Base-by-base conservation (phyloP, 1,284 basidiomycete species). In the Puccinia polysora region DNA sequence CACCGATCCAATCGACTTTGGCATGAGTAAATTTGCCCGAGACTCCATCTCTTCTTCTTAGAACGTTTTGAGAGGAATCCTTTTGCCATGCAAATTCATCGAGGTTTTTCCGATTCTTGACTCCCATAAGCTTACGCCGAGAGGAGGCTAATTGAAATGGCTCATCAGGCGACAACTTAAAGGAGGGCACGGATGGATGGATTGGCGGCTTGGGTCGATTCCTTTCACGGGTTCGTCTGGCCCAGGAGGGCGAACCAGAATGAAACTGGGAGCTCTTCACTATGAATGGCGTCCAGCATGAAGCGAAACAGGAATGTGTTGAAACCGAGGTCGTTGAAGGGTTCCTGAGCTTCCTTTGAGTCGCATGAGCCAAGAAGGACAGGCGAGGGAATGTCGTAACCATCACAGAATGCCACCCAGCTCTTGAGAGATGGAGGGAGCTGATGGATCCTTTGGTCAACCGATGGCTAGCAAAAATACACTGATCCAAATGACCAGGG, bases 31-130 rank as follows among this genome's bases (percentile, higher is more conserved):
- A 72, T 53, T 72, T 72, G n/a, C 69, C 69, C 18, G 59, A 64
- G 20, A 72, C 55, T 14, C 69, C 69, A 55, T 72, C 69, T 49
- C 30, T 50, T 34, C 69, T 40, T 20, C 69, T 47, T 14, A 72
- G 28, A 18, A 72, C 60, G 43, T 72, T 72, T 23, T 59, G 34
- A 55, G 49, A 62, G 6, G 69, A 63, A 56, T 72, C 59, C 8
- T 62, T 38, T 63, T 72, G 63, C 69, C 69, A 72, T 4, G n/a
- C 69, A 38, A 72, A 72, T 55, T 63, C 59, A 38, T 63, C 59
- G 10, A 59, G 30, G 34, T 72, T 63, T 50, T 60, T 52, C 30
- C 60, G 45, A 43, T 28, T 55, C 50, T 72, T 72, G 38, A 72
- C 45, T 32, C 69, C 69, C 28, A 72, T 40, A 4, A 72, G 40